Conservation (phyloP, 2,329 filamentous ascomycete species). For the Epichloe baconii region DNA sequence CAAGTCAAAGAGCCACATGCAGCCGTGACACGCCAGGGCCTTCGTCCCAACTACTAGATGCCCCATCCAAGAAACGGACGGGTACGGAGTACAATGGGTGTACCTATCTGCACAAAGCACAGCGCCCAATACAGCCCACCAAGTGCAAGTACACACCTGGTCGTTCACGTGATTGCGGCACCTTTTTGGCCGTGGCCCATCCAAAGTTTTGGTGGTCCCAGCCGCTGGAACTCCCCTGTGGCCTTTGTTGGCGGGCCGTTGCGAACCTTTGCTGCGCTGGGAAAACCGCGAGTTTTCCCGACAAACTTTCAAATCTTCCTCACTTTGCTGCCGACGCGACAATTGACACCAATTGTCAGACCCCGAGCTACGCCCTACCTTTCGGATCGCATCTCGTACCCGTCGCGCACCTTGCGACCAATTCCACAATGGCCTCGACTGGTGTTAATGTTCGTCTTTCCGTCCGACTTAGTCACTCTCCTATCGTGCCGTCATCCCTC, state of each 20-base stretch:
- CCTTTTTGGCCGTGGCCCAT: neutral
- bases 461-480: conserved; percentile 8
- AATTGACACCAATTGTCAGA: conserved; percentile 30
- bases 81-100: too few species aligned
- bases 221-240: neutral
- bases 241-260: conserved; percentile 4
- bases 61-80: too few species aligned
- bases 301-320: conserved; percentile 28
- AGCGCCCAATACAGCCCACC: too few species aligned
- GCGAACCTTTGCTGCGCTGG: conserved; percentile 11
- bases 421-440: conserved; percentile 48
- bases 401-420: conserved; percentile 29
- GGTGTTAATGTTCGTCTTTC: conserved; percentile 50
- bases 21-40: too few species aligned
- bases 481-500: conserved; percentile 6
- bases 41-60: too few species aligned
- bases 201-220: neutral
- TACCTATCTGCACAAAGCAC: too few species aligned
- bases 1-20: too few species aligned
- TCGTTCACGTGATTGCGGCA: neutral
- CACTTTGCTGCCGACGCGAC: conserved; percentile 23
- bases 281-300: conserved; percentile 37
- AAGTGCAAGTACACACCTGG: neutral
- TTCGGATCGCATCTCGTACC: conserved; percentile 23
- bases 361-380: conserved; percentile 20